Percentiles rank a stretch among this genome's conserved stretches.
Evolutionary conservation across 2,329 filamentous ascomycete genomes (phyloP).

Genomic region (Ceratocystis lukuohia): DNA sequence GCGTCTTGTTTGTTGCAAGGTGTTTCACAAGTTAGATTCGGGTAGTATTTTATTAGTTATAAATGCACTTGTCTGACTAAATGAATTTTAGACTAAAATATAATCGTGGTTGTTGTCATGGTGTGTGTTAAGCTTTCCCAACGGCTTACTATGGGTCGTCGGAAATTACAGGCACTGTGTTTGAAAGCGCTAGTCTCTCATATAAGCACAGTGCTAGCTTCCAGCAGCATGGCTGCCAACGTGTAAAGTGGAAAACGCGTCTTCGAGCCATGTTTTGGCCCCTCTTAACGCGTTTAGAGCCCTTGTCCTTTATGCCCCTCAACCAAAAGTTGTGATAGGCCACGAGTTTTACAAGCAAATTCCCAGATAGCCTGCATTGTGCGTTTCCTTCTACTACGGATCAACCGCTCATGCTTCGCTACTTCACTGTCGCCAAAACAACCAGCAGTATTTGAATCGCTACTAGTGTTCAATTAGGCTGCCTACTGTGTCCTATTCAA

Average conservation of each 20-base stretch:
- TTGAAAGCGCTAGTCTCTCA: background rate
- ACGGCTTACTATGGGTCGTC: too few relatives aligned
- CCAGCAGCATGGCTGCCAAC: background rate
- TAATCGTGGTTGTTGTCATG: too few relatives aligned
- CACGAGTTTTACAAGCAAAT: background rate
- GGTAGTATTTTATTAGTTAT: too few relatives aligned
- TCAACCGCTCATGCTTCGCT: background rate
- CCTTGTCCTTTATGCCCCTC: constrained; percentile 10
- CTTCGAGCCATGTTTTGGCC: constrained; percentile 15
- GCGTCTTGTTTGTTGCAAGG: background rate
- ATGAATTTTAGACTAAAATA: too few relatives aligned
- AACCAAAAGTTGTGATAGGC: constrained; percentile 4
- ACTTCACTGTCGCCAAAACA: background rate
- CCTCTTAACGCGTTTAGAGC: constrained; percentile 10
- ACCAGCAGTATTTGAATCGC: background rate
- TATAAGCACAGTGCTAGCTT: background rate
- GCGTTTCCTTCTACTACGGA: background rate
- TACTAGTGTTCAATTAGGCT: background rate
- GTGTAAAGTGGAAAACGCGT: constrained; percentile 16
- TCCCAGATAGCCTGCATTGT: background rate
- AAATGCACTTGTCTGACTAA: background rate
- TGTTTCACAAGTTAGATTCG: background rate
- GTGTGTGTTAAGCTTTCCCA: too few relatives aligned
- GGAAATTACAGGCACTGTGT: background rate
- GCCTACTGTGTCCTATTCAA: background rate